Percentiles rank a stretch among this genome's conserved stretches.
Evolutionary conservation across 164 flowering plant species (phyloP).

Genomic region (Annona squamosa): DNA sequence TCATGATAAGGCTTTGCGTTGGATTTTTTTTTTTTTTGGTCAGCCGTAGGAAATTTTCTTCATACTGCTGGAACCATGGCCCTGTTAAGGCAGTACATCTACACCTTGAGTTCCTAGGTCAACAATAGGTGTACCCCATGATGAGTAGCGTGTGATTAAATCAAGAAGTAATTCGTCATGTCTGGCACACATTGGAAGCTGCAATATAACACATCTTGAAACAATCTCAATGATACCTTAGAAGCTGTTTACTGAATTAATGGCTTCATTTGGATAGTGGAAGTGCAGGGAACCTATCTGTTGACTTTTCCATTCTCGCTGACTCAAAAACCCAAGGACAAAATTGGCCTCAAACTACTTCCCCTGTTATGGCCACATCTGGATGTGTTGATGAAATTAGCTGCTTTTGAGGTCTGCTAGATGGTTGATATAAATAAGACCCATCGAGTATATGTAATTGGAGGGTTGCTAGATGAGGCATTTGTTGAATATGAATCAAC

Average conservation of each 20-base stretch:
- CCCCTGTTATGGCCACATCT: neutral
- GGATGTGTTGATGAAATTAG: neutral
- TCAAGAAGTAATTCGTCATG: neutral
- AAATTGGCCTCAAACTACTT: neutral
- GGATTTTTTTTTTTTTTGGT: neutral
- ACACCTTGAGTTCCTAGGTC: neutral
- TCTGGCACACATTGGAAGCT: neutral
- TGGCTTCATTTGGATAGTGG: neutral
- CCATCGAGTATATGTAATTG: too few relatives aligned
- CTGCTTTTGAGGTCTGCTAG: neutral
- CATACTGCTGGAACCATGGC: neutral
- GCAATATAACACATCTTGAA: neutral
- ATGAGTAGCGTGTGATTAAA: neutral
- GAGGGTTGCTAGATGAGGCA: too few relatives aligned
- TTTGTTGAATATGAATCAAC: too few relatives aligned
- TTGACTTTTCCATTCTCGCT: neutral
- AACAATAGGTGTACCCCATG: neutral
- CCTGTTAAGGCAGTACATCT: neutral
- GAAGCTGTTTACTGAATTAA: too few relatives aligned
- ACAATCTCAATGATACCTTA: neutral
- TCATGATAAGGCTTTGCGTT: neutral
- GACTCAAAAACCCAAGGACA: neutral
- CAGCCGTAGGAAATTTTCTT: neutral
- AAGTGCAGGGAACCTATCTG: neutral
- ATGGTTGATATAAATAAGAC: neutral